These are phyloP conservation scores for Ceratocystiopsis minuta DNA, from an alignment of 2,329 filamentous ascomycete species.

Conservation along the genomic window DNA sequence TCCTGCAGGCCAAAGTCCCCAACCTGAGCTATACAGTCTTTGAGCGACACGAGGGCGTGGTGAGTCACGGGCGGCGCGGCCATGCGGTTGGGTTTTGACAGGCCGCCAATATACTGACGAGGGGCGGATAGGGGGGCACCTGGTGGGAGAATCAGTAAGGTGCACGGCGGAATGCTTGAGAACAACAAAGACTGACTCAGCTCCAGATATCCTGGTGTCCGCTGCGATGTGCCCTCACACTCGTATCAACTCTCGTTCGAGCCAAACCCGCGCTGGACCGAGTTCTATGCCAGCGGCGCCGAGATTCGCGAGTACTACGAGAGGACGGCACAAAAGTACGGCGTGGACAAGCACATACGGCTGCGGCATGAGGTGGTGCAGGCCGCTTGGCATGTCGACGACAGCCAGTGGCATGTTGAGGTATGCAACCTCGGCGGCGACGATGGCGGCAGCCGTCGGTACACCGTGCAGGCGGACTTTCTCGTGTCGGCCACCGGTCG, in stretches of 20 bases:
- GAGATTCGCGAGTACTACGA: constrained; percentile 10
- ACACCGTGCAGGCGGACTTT: neutral
- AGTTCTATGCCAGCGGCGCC: constrained; percentile 7
- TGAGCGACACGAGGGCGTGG: constrained; percentile 1
- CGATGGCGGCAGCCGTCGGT: neutral
- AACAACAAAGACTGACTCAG: neutral
- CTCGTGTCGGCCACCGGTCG: neutral
- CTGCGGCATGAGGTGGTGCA: neutral
- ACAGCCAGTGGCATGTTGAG: neutral
- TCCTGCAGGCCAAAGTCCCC: constrained; percentile 8
- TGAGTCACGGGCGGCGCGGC: neutral
- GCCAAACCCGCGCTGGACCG: constrained; percentile 7
- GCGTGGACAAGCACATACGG: neutral
- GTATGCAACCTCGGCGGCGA: neutral
- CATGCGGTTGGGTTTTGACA: too few relatives aligned
- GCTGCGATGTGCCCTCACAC: constrained; percentile 11
- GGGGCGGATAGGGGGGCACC: neutral
- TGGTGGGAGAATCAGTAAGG: constrained; percentile 35
- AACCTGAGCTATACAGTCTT: constrained; percentile 5
- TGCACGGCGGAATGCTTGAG: too few relatives aligned
- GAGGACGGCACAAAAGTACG: neutral
- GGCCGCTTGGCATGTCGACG: neutral
- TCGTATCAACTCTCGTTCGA: constrained; percentile 8
- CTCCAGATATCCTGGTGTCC: constrained; percentile 7
- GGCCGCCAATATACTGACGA: neutral